Base-by-base conservation (phyloP, 257 asterid species). In the Fraxinus americana region DNA sequence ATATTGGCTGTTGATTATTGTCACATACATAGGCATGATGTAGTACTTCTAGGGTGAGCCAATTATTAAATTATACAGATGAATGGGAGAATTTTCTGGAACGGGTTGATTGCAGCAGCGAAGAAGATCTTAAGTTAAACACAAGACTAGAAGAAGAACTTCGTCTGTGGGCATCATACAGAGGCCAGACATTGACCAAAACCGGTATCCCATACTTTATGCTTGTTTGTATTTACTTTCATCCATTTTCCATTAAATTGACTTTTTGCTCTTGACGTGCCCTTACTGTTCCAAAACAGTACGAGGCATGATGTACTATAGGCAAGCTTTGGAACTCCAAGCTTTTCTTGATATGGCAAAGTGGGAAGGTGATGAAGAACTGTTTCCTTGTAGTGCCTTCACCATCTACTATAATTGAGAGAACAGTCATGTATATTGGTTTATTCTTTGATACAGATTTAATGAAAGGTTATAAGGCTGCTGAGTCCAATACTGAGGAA, bases 261-360 rank as follows among this genome's bases (percentile, higher is more conserved):
- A 71, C 70, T 9, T 9, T 73, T n/a, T 81, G 43, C 67, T 80
- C 61, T 34, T 77, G 73, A 45, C 65, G 43, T 71, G 73, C 65
- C 66, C 14, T 54, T 72, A 32, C 72, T 78, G 72, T 59, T 35
- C 21, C 75, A 70, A 70, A 77, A 21, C 82, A 94, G 99, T 92
- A 70, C 97, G 99, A 68, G 99, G 99, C 81, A 94, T 94, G 99
- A 94, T 94, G 99, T 94, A 94, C 85, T 92, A 94, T 82, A 94
- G 98, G 69, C 99, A 94, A 87, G 98, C 99, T 68, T 86, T 94
- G 88, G 99, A 94, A 84, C 96, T 94, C 77, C 98, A 94, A 86
- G 95, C 98, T 63, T 95, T 95, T 82, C 98, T 95, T 74, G 99
- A 95, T 87, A 95, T 92, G 99, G 99, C 99, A 65, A 84, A 88